These are phyloP conservation scores for Neurospora sp. DNA, from an alignment of 495 filamentous ascomycete genomes.

Conservation along the genomic window DNA sequence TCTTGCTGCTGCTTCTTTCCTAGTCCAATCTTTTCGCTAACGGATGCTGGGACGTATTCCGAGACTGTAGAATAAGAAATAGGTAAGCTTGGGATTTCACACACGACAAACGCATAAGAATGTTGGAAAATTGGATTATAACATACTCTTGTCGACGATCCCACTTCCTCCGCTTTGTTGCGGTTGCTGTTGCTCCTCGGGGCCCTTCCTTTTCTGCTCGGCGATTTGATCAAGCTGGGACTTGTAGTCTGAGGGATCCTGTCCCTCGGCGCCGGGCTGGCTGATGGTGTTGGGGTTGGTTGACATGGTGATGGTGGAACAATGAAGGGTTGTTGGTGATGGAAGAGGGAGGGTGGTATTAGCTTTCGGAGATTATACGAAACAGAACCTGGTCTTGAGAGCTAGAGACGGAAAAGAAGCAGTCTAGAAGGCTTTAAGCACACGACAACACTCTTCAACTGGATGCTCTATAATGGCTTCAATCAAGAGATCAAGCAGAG, in stretches of 20 bases:
- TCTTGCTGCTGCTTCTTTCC: background rate
- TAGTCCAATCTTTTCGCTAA: constrained; percentile 14
- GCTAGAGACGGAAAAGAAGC: background rate
- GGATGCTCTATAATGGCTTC: background rate
- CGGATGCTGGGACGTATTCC: constrained; percentile 14
- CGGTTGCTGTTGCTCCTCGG: background rate
- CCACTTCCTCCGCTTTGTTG: background rate
- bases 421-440: background rate
- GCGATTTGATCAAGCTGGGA: constrained; percentile 18
- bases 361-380: background rate
- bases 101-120: background rate
- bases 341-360: background rate
- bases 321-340: no score
- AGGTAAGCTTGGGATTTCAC: background rate
- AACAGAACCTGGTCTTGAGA: background rate
- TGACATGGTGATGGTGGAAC: background rate
- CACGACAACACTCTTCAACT: background rate
- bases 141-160: constrained; percentile 20
- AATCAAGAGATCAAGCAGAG: background rate
- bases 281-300: background rate
- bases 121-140: background rate
- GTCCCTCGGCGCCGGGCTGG: background rate
- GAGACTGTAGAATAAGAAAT: no score
- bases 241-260: constrained; percentile 11
- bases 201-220: background rate